Conservation (phyloP, 176 grass and related monocot genomes). For the Secale cereale region DNA sequence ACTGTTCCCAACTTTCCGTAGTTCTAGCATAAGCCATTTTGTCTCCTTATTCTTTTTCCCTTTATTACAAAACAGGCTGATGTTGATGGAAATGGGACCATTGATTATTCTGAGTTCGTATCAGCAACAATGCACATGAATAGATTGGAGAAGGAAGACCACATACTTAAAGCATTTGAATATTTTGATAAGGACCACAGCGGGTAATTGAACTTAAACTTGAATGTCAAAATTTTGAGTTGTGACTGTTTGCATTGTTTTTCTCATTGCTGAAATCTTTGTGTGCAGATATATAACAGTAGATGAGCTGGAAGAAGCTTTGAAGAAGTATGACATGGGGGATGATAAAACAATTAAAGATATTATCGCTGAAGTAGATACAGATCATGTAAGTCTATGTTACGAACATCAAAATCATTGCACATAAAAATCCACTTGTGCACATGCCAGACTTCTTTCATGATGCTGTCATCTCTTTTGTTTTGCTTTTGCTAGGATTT, state of each 20-base stretch:
- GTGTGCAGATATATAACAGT: constrained; percentile 83
- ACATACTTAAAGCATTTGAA: constrained; percentile 95
- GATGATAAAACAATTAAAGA: constrained; percentile 99
- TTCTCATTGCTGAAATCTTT: constrained; percentile 29
- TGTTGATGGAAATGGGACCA: constrained; percentile 98
- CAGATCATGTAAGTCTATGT: constrained; percentile 64
- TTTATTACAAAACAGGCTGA: constrained; percentile 67
- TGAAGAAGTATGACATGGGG: constrained; percentile 95
- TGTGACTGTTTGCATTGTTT: constrained; percentile 18
- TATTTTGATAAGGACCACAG: constrained; percentile 98
- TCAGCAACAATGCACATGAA: constrained; percentile 99
- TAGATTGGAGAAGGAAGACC: constrained; percentile 93
- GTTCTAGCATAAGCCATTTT: not conserved
- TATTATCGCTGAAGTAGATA: constrained; percentile 95
- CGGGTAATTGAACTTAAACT: constrained; percentile 59
- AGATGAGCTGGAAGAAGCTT: constrained; percentile 97
- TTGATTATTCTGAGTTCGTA: constrained; percentile 96
- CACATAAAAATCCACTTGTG: not conserved
- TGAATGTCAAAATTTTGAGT: not conserved
- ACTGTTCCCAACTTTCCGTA: not conserved
- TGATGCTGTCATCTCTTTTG: not conserved
- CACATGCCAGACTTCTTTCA: not conserved
- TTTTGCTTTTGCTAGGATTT: not conserved
- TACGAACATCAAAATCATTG: not conserved
- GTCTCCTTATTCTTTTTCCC: not conserved